These are phyloP conservation scores for Suhomyces faveliae DNA, from an alignment of 805 yeast species.

Conservation along the genomic window DNA sequence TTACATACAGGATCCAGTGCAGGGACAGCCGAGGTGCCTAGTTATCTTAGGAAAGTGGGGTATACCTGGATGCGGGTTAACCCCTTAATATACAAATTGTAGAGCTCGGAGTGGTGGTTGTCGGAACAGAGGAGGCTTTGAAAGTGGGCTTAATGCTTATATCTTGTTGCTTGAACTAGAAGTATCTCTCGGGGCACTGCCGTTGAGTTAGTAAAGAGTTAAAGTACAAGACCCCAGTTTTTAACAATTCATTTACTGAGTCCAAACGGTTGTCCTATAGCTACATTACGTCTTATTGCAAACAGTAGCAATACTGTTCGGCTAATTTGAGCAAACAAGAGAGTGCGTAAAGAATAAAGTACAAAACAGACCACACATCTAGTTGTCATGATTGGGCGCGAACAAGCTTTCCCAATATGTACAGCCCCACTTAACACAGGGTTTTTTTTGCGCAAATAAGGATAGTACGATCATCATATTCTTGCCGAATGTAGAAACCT, in stretches of 20 bases:
- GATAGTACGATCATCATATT: background rate
- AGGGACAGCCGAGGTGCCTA: conserved; percentile 1
- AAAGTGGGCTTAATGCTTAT: background rate
- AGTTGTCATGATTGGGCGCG: background rate
- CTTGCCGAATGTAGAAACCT: background rate
- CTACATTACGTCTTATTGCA: background rate
- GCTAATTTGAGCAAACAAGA: background rate
- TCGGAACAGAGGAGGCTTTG: background rate
- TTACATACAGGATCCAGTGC: background rate
- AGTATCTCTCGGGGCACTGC: background rate
- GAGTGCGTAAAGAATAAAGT: background rate
- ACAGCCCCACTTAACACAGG: background rate
- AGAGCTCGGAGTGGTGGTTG: background rate
- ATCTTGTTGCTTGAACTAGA: background rate
- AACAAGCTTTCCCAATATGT: background rate
- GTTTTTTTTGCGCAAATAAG: background rate
- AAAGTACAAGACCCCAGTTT: background rate
- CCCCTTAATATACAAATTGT: background rate
- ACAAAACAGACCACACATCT: background rate
- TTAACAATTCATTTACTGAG: background rate
- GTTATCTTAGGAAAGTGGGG: background rate
- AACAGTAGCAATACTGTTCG: background rate
- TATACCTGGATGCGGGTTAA: background rate
- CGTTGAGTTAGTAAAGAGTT: background rate
- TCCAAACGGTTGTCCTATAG: background rate